Percentiles rank a stretch among this genome's conserved stretches.
Evolutionary conservation across 2,329 filamentous ascomycete species (phyloP).

Genomic region (Colletotrichum caudatum): DNA sequence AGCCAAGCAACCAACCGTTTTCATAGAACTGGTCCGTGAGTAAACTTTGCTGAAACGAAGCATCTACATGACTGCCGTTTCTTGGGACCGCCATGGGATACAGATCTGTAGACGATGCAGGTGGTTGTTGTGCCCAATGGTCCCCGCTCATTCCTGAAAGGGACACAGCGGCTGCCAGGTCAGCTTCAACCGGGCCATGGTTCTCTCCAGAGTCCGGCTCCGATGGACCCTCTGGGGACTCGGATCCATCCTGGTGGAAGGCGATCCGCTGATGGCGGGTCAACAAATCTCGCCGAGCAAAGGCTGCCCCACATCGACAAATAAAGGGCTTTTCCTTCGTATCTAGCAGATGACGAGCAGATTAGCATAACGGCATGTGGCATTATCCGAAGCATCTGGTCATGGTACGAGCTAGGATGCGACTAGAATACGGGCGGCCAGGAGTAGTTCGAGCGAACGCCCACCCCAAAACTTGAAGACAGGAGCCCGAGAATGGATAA

Average conservation of each 20-base stretch:
- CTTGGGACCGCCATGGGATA: constrained; percentile 32
- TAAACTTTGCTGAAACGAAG: constrained; percentile 47
- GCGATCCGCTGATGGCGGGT: constrained; percentile 58
- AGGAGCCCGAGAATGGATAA: constrained; percentile 3
- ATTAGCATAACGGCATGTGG: constrained; percentile 29
- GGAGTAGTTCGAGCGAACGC: not conserved
- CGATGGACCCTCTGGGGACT: constrained; percentile 29
- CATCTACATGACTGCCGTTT: constrained; percentile 30
- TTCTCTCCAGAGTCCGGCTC: constrained; percentile 47
- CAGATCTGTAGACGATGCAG: constrained; percentile 17
- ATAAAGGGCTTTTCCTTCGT: constrained; percentile 62
- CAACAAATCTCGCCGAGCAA: constrained; percentile 58
- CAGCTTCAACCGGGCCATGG: constrained; percentile 47
- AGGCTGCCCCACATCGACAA: constrained; percentile 58
- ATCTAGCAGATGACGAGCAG: constrained; percentile 47
- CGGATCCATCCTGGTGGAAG: constrained; percentile 49
- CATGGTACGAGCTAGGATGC: constrained; percentile 5
- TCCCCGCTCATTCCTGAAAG: constrained; percentile 50
- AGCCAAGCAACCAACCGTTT: constrained; percentile 37
- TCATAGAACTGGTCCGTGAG: constrained; percentile 45
- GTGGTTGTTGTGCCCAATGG: constrained; percentile 43
- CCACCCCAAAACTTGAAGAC: constrained; percentile 20
- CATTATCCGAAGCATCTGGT: constrained; percentile 1
- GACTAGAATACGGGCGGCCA: not conserved
- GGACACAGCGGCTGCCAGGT: constrained; percentile 48